These are phyloP conservation scores for Suillus decipiens DNA, from an alignment of 768 basidiomycete genomes.

Conservation along the genomic window DNA sequence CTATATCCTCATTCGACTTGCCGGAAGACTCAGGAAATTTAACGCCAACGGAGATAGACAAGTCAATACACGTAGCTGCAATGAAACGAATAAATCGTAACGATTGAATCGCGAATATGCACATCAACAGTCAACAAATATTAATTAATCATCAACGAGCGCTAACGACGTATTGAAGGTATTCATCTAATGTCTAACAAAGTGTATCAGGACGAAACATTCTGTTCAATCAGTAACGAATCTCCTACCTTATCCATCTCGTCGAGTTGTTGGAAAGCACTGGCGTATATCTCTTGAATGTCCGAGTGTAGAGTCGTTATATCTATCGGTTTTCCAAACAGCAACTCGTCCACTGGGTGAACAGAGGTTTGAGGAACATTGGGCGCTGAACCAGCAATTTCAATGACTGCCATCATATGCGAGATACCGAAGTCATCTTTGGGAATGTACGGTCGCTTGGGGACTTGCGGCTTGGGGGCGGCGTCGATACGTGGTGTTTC, in stretches of 20 bases:
- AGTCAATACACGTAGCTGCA: background rate
- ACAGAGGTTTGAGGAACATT: conserved; percentile 40
- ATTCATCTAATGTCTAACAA: conserved; percentile 31
- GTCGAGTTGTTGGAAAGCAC: conserved; percentile 70
- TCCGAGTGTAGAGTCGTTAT: conserved; percentile 67
- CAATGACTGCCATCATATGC: conserved; percentile 87
- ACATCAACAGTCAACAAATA: background rate
- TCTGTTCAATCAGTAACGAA: background rate
- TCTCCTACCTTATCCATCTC: conserved; percentile 73
- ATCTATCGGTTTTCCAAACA: conserved; percentile 70
- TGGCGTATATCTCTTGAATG: conserved; percentile 69
- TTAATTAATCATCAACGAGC: conserved; percentile 15
- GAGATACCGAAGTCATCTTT: conserved; percentile 85
- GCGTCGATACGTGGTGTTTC: conserved; percentile 21
- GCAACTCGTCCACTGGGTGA: conserved; percentile 68
- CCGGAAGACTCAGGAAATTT: background rate
- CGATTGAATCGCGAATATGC: conserved; percentile 2
- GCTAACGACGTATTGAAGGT: conserved; percentile 27
- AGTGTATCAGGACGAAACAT: conserved; percentile 7
- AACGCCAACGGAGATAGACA: background rate
- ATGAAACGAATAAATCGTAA: background rate
- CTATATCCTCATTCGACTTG: background rate
- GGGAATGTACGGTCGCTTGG: conserved; percentile 52
- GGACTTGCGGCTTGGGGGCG: conserved; percentile 36
- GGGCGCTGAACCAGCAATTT: conserved; percentile 51